Conservation (phyloP, 2,329 filamentous ascomycete genomes). For the Colletotrichum graminicola region DNA sequence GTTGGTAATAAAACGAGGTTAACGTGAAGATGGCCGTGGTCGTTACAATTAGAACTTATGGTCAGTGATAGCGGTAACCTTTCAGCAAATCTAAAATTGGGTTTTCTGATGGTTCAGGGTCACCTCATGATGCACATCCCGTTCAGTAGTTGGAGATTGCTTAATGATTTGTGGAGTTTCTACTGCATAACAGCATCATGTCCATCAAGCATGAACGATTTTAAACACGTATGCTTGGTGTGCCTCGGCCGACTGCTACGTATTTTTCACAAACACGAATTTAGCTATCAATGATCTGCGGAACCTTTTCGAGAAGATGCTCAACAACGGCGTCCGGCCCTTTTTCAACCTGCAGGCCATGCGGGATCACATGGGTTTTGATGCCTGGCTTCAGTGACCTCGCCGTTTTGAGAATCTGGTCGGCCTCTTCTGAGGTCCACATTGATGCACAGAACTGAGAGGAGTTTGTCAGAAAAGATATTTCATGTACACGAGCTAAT, state of each 20-base stretch:
- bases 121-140: neutral
- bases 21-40: neutral
- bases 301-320: constrained; percentile 59
- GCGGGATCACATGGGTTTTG: constrained; percentile 65
- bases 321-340: constrained; percentile 69
- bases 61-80: too few species aligned
- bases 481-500: neutral
- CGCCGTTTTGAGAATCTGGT: constrained; percentile 59
- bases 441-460: constrained; percentile 70
- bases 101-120: neutral
- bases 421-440: constrained; percentile 61
- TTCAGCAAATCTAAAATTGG: neutral
- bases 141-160: neutral
- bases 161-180: neutral
- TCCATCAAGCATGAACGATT: neutral
- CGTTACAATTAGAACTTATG: neutral
- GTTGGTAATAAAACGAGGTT: neutral
- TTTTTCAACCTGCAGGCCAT: constrained; percentile 64
- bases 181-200: too few species aligned
- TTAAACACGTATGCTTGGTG: neutral
- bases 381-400: constrained; percentile 58
- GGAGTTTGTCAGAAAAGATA: neutral
- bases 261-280: neutral
- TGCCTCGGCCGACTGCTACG: neutral
- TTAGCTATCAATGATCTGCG: constrained; percentile 45